Percentiles rank a stretch among this genome's conserved stretches.
Evolutionary conservation across 306 rosid genomes (phyloP).

Genomic region (Lotus japonicus): DNA sequence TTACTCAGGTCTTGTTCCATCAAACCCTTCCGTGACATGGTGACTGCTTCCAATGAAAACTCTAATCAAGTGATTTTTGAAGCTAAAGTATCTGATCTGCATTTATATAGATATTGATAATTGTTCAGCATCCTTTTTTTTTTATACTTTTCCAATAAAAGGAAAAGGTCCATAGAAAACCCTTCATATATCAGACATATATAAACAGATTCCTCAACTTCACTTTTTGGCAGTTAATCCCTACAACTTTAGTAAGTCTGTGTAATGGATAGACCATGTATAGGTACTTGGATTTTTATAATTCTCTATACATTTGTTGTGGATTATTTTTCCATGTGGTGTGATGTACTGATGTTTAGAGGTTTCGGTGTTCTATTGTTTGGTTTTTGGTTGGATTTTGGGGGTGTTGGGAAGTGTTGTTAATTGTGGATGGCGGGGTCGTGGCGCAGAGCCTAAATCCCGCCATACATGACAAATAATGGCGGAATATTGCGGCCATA

Average conservation of each 20-base stretch:
- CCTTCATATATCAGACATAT: neutral
- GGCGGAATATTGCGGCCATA: too few species aligned
- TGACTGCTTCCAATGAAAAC: constrained; percentile 21
- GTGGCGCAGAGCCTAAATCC: too few species aligned
- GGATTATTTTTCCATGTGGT: too few species aligned
- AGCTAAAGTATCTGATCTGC: constrained; percentile 11
- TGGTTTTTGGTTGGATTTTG: too few species aligned
- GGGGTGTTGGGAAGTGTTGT: too few species aligned
- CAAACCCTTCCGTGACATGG: constrained; percentile 83
- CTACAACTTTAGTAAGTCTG: neutral
- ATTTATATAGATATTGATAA: neutral
- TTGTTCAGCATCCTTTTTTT: neutral
- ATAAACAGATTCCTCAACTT: neutral
- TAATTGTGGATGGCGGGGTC: too few species aligned
- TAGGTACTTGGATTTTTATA: too few species aligned
- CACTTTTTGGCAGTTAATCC: neutral
- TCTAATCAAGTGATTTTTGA: neutral
- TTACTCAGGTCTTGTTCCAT: too few species aligned
- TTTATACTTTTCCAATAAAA: neutral
- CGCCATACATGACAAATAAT: too few species aligned
- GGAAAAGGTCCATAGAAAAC: neutral
- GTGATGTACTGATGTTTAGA: too few species aligned
- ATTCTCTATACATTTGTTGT: too few species aligned
- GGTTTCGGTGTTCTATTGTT: too few species aligned
- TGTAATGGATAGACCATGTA: neutral